Conservation (phyloP, 345 rosid genomes). For the Lagerstroemia speciosa region DNA sequence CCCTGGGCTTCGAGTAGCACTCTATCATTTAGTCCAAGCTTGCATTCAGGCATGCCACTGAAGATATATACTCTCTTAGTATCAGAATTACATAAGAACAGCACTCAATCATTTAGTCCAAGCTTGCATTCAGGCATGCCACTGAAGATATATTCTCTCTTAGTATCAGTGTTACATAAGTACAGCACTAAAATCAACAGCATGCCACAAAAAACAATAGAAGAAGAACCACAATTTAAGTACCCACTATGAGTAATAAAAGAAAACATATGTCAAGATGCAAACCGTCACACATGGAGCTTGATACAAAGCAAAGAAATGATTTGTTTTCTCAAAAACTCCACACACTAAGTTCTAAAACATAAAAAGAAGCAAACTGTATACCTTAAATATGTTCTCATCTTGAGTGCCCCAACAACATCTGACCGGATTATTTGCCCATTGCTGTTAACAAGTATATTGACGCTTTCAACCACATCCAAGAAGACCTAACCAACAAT, state of each 20-base stretch:
- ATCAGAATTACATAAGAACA: too few species aligned
- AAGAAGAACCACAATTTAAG: background rate
- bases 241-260: background rate
- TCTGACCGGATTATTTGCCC: conserved; percentile 91
- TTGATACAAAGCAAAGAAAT: background rate
- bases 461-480: conserved; percentile 90
- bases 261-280: background rate
- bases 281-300: background rate
- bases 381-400: conserved; percentile 91
- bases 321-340: background rate
- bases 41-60: conserved; percentile 99
- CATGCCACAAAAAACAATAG: background rate
- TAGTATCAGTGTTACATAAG: too few species aligned
- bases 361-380: conserved; percentile 1
- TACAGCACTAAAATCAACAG: background rate
- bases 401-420: conserved; percentile 95
- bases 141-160: too few species aligned
- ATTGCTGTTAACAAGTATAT: conserved; percentile 92
- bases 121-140: too few species aligned
- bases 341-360: background rate
- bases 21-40: too few species aligned
- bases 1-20: conserved; percentile 96
- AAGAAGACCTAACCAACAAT: conserved; percentile 55
- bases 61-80: conserved; percentile 7
- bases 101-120: too few species aligned